Evolutionary conservation across 108 stramenopile species (phyloP).

Genomic region (Stephanodiscus triporus): DNA sequence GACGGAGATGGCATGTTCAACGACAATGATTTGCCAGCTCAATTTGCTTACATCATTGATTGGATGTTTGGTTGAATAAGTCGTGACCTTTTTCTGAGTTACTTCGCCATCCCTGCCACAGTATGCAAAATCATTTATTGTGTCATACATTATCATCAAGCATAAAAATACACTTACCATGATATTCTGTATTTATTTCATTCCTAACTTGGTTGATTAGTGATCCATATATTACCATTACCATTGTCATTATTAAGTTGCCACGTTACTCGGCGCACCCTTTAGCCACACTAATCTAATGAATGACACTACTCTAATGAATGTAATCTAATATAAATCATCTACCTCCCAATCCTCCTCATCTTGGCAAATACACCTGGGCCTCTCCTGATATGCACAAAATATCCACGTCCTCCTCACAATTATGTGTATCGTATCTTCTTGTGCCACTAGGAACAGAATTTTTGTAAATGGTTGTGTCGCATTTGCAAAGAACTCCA

Average conservation of each 20-base stretch:
- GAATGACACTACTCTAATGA: background rate
- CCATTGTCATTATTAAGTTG: background rate
- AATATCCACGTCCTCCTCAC: constrained; percentile 13
- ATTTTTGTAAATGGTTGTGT: constrained; percentile 47
- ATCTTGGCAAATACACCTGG: constrained; percentile 39
- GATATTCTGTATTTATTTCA: background rate
- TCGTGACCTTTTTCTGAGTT: background rate
- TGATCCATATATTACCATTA: too few relatives aligned
- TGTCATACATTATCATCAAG: too few relatives aligned
- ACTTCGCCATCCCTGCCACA: background rate
- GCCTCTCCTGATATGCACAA: constrained; percentile 43
- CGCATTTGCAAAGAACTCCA: constrained; percentile 66
- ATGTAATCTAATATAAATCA: background rate
- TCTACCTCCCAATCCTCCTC: background rate
- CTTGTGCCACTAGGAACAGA: background rate
- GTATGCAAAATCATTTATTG: background rate
- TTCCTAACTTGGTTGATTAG: too few relatives aligned
- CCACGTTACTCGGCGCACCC: background rate
- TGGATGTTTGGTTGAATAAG: constrained; percentile 19
- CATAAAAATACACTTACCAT: background rate
- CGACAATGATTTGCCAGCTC: constrained; percentile 13
- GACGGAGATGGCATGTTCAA: constrained; percentile 1
- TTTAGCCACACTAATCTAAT: background rate
- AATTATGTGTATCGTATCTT: background rate
- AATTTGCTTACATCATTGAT: constrained; percentile 26